A percentile compares a stretch with the other conserved stretches of the same genome.
Conservation (phyloP, 139 green algal species). For the Parachlorella kessleri region DNA sequence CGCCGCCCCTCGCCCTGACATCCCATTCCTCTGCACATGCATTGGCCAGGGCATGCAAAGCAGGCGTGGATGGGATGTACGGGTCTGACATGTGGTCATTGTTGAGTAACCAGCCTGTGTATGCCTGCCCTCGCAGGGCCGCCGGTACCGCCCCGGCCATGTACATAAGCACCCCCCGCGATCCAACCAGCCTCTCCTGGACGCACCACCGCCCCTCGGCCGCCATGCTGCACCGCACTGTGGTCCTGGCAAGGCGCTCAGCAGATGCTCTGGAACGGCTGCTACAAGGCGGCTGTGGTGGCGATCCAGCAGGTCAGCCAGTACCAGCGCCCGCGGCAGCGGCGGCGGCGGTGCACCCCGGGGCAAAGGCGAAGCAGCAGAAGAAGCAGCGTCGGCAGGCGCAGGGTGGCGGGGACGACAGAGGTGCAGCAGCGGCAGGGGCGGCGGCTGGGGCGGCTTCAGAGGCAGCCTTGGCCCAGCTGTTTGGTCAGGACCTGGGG, state of each 20-base stretch:
- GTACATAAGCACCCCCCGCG: constrained; percentile 55
- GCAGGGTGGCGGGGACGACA: not conserved
- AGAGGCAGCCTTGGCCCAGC: not conserved
- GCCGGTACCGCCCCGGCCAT: constrained; percentile 40
- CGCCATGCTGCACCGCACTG: constrained; percentile 30
- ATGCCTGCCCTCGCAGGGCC: not conserved
- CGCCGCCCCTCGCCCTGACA: not conserved
- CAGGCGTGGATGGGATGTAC: too few relatives aligned
- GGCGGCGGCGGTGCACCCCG: constrained; percentile 21
- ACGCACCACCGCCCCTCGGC: constrained; percentile 11
- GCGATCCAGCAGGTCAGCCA: not conserved
- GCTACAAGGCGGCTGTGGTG: constrained; percentile 4
- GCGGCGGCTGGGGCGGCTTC: not conserved
- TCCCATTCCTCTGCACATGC: too few relatives aligned
- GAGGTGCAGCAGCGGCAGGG: not conserved
- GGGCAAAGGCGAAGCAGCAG: too few relatives aligned
- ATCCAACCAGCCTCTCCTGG: constrained; percentile 40
- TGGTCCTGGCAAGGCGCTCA: constrained; percentile 27
- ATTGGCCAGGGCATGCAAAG: too few relatives aligned
- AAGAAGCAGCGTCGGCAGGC: too few relatives aligned
- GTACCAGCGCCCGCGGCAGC: not conserved
- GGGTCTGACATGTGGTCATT: constrained; percentile 19
- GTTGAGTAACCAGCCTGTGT: constrained; percentile 15
- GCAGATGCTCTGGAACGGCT: constrained; percentile 10
- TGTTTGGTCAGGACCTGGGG: constrained; percentile 42